These are phyloP conservation scores for Nelumbo lutea DNA, from an alignment of 164 flowering plant genomes.

Conservation along the genomic window DNA sequence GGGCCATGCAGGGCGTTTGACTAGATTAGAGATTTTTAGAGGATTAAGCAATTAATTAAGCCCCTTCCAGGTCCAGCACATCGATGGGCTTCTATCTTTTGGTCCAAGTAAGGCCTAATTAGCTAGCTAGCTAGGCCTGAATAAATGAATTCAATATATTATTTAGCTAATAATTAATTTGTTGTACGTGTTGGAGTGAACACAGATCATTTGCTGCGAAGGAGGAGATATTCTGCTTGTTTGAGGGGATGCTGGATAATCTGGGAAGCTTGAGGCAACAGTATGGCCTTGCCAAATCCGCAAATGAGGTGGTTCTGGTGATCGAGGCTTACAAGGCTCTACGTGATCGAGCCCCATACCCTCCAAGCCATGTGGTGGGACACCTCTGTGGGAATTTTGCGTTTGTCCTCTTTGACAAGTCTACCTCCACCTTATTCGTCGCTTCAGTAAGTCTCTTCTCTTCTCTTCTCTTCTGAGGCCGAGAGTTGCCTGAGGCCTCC, in stretches of 20 bases:
- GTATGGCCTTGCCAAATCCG: constrained; percentile 61
- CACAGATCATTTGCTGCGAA: constrained; percentile 21
- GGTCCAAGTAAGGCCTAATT: too few species aligned
- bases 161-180: too few species aligned
- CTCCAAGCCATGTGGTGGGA: constrained; percentile 68
- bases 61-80: too few species aligned
- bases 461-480: not conserved
- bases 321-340: constrained; percentile 79
- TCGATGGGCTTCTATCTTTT: too few species aligned
- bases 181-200: not conserved
- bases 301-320: constrained; percentile 70
- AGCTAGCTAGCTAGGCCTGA: too few species aligned
- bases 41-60: too few species aligned
- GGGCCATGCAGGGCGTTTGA: too few species aligned
- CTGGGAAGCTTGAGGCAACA: constrained; percentile 53
- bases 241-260: constrained; percentile 59
- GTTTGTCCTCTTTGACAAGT: constrained; percentile 62
- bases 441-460: constrained; percentile 42
- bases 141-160: too few species aligned
- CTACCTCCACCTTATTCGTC: constrained; percentile 51
- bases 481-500: not conserved
- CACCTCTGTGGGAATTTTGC: constrained; percentile 70
- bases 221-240: constrained; percentile 67
- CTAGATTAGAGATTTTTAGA: too few species aligned
- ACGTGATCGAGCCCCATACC: constrained; percentile 81